Base-by-base conservation (phyloP, 192 early-diverging fungal genomes). In the Piromyces sp. region DNA sequence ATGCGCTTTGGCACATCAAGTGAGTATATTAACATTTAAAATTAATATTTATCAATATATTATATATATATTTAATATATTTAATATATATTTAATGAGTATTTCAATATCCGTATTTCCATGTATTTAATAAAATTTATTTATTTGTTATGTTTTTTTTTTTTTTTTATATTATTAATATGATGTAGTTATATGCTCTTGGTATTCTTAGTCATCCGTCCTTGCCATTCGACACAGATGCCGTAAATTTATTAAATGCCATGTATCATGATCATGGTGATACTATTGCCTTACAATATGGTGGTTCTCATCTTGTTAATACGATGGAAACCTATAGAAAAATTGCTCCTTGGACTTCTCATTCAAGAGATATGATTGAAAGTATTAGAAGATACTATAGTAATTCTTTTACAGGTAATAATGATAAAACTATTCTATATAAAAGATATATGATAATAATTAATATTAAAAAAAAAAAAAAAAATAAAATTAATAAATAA, bases 251-350 rank as follows among this genome's bases (percentile, higher is more conserved):
- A 58, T 91, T 99, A 38, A 97, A 95, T 51, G 95, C 94, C 81
- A 96, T 99, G 95, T 99, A 97, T 85, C 96, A 98, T 81, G 95
- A 96, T 80, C 93, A 98, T 85, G 97, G 97, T 30, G 96, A 99
- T 83, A 97, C 97, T 11, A 97, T 99, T 80, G 95, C 94, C 0
- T 85, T 96, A 7, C 88, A 91, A 86, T 99, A 99, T 84, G 96
- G 97, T 81, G 97, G 97, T 19, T 98, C 96, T 28, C 95, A 97
- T 86, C 87, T 99, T 42, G 97, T 99, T 29, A 99, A 98, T 84
- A 98, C 96, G 3, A 96, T 99, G 89, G 95, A 97, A 84, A 96
- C 97, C 0, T 99, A 99, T 85, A 90, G 96, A 28, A 95, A 96
- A 83, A 96, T 95, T 81, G 95, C 94, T 80, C 93, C 94, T 81